phyloP scores from a whole-genome alignment of 2,329 filamentous ascomycete genomes.

The Aspergillus sp. region DNA sequence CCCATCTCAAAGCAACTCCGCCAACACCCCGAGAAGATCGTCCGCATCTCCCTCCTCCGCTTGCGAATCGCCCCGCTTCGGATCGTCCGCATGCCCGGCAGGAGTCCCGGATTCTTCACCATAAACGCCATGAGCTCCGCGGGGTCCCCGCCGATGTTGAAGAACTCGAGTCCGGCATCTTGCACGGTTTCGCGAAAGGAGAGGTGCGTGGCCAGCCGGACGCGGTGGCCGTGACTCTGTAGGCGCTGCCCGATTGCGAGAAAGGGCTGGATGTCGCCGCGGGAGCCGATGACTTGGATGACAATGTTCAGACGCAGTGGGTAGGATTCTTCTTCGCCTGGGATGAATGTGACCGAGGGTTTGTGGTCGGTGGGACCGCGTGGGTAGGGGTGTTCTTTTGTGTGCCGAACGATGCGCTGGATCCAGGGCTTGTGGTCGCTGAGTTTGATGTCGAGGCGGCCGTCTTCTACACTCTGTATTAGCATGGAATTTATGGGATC shows the following conservation, averaged over 20 bases:
- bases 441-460: conserved; percentile 79
- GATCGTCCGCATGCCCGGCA: conserved; percentile 79
- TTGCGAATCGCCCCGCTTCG: conserved; percentile 77
- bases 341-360: conserved; percentile 1
- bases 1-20: conserved; percentile 80
- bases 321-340: conserved; percentile 13
- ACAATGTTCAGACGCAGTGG: conserved; percentile 61
- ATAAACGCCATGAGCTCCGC: conserved; percentile 83
- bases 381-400: conserved; percentile 32
- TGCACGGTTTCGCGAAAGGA: conserved; percentile 71
- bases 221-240: conserved; percentile 70
- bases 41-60: conserved; percentile 73
- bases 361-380: neutral
- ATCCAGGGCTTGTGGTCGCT: conserved; percentile 70
- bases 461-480: conserved; percentile 62
- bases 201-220: conserved; percentile 73
- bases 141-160: conserved; percentile 75
- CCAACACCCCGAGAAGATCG: conserved; percentile 87
- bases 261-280: conserved; percentile 78
- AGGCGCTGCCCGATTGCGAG: conserved; percentile 70
- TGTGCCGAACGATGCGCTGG: conserved; percentile 65
- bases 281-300: conserved; percentile 74
- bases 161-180: conserved; percentile 75
- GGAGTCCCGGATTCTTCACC: conserved; percentile 85
- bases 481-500: neutral